phyloP scores from a whole-genome alignment of 495 filamentous ascomycete species.

The Penicillium cinerascens region DNA sequence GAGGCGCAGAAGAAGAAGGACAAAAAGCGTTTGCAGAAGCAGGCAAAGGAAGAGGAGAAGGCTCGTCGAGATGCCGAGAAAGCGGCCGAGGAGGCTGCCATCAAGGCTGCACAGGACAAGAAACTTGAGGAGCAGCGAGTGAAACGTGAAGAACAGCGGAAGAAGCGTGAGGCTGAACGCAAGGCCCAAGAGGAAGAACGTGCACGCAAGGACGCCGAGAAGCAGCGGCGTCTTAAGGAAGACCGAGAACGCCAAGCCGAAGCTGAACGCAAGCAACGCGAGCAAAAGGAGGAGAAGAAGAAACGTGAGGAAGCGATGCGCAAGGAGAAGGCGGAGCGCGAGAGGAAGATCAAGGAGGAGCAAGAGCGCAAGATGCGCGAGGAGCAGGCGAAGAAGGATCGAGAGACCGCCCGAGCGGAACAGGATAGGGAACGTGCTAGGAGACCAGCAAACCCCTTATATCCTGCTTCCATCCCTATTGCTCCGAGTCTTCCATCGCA shows the following conservation, averaged over 20 bases:
- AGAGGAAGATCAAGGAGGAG: slow-evolving; percentile 63
- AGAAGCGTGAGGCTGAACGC: slow-evolving; percentile 88
- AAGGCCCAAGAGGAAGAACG: slow-evolving; percentile 88
- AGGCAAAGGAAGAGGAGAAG: slow-evolving; percentile 85
- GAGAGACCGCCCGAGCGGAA: slow-evolving; percentile 42
- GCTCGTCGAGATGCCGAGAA: slow-evolving; percentile 82
- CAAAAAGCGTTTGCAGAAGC: slow-evolving; percentile 78
- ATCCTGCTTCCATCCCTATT: slow-evolving; percentile 44
- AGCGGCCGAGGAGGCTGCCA: slow-evolving; percentile 81
- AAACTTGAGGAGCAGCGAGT: slow-evolving; percentile 73
- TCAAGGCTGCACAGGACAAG: slow-evolving; percentile 70
- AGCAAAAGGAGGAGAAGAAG: slow-evolving; percentile 72
- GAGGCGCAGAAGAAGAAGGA: slow-evolving; percentile 93
- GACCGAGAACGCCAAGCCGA: slow-evolving; percentile 80
- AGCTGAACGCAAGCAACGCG: slow-evolving; percentile 65
- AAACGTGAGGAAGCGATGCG: slow-evolving; percentile 58
- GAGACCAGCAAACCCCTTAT: slow-evolving; percentile 46
- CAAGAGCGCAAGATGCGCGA: slow-evolving; percentile 64
- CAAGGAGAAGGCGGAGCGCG: slow-evolving; percentile 73
- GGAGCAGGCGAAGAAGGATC: slow-evolving; percentile 54
- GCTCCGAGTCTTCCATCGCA: slow-evolving; percentile 51
- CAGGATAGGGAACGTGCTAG: slow-evolving; percentile 45
- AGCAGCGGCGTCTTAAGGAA: slow-evolving; percentile 72
- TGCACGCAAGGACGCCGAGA: slow-evolving; percentile 72
- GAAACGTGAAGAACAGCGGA: slow-evolving; percentile 84